These are phyloP conservation scores for Astrephomene gubernaculifera DNA, from an alignment of 139 green algal genomes.

Conservation along the genomic window DNA sequence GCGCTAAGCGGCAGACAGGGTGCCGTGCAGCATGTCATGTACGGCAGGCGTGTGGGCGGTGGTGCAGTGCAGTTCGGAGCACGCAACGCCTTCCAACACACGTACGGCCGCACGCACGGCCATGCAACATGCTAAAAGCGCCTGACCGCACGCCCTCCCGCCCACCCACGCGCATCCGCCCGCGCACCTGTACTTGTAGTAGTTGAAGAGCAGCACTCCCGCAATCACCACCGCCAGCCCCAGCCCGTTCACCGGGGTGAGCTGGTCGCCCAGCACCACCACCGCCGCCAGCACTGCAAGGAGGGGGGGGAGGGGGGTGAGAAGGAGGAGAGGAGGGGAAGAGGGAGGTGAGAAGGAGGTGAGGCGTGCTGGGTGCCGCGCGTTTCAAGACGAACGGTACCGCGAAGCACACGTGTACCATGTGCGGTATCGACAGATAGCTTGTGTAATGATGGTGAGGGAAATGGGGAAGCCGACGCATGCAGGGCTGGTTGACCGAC, in stretches of 20 bases:
- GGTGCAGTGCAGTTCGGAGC: neutral
- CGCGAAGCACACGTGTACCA: neutral
- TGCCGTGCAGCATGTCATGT: too few species aligned
- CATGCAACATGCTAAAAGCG: neutral
- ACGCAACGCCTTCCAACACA: neutral
- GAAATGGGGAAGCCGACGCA: neutral
- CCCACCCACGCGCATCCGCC: neutral
- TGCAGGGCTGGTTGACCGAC: neutral
- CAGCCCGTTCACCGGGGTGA: conserved; percentile 79
- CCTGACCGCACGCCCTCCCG: neutral
- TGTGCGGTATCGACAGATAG: neutral
- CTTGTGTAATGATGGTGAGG: neutral
- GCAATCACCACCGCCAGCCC: conserved; percentile 85
- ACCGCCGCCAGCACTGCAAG: conserved; percentile 79
- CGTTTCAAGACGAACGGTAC: neutral
- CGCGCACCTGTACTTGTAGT: conserved; percentile 75
- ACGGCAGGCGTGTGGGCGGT: neutral
- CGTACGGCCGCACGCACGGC: neutral
- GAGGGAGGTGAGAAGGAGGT: neutral
- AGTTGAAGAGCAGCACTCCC: conserved; percentile 91
- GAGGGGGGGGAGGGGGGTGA: neutral
- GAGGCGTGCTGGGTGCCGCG: neutral
- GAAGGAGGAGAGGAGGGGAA: neutral
- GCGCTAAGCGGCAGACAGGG: too few species aligned
- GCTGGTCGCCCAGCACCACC: conserved; percentile 80